Evolutionary conservation across 805 yeast species (phyloP).

Genomic region (Yamadazyma phyllophila): DNA sequence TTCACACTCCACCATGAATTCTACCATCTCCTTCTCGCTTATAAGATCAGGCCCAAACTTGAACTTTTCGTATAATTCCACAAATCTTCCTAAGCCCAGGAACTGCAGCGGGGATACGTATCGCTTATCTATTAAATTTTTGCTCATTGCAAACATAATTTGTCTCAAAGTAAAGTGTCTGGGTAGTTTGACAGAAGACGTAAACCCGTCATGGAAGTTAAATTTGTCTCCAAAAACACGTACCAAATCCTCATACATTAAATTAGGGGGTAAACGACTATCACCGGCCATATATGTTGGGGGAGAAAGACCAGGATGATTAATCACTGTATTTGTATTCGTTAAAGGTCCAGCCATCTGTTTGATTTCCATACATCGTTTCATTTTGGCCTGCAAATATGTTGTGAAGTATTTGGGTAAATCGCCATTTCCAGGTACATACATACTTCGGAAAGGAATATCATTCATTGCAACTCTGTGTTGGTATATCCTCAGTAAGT

Average conservation of each 20-base stretch:
- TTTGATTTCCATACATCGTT: constrained; percentile 29
- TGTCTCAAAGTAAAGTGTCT: constrained; percentile 42
- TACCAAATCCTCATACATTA: constrained; percentile 52
- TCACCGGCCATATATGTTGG: constrained; percentile 40
- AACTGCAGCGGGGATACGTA: constrained; percentile 4
- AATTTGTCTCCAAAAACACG: constrained; percentile 60
- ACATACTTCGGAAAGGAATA: constrained; percentile 63
- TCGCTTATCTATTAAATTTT: constrained; percentile 14
- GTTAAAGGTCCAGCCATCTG: constrained; percentile 38
- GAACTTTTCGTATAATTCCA: constrained; percentile 61
- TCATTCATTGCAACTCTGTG: constrained; percentile 61
- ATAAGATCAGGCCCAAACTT: constrained; percentile 66
- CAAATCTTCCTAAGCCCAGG: constrained; percentile 20
- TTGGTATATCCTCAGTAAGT: constrained; percentile 57
- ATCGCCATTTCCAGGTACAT: constrained; percentile 63
- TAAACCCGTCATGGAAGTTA: constrained; percentile 22
- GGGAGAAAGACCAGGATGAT: constrained; percentile 41
- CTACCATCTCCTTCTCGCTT: constrained; percentile 55
- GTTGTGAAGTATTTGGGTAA: constrained; percentile 34
- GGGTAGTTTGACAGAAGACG: constrained; percentile 24
- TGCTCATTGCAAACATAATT: constrained; percentile 33
- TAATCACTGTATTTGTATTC: constrained; percentile 21
- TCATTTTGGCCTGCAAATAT: constrained; percentile 25
- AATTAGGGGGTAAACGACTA: constrained; percentile 24
- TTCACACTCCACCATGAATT: constrained; percentile 47